A percentile compares a stretch with the other conserved stretches of the same genome.
These are phyloP conservation scores for Primulina huaijiensis DNA, from an alignment of 257 asterid species.

Conservation along the genomic window DNA sequence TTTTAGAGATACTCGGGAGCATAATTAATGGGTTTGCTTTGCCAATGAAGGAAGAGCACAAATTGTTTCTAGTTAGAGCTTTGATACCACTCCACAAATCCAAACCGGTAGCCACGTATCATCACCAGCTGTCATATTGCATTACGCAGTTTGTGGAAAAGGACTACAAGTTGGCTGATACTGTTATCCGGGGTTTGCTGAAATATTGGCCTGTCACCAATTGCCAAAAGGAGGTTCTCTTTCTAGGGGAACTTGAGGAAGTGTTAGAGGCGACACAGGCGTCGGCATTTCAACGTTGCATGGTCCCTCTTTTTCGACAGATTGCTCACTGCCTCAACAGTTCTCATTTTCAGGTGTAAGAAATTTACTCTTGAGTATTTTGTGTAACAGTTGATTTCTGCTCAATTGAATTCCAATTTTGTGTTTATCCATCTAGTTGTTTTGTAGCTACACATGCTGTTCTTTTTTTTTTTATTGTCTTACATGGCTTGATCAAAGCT, in stretches of 20 bases:
- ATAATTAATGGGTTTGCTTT: conserved; percentile 25
- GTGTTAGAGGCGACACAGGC: conserved; percentile 25
- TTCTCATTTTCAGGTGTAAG: conserved; percentile 26
- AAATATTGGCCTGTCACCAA: conserved; percentile 34
- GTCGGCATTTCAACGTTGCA: conserved; percentile 23
- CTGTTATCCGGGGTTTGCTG: conserved; percentile 30
- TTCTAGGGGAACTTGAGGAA: conserved; percentile 28
- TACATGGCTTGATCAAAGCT: conserved; percentile 5
- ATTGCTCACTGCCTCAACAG: conserved; percentile 25
- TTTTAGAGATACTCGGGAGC: conserved; percentile 27
- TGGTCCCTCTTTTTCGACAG: conserved; percentile 23
- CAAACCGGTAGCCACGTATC: conserved; percentile 20
- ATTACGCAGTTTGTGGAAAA: conserved; percentile 30
- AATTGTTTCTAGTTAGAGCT: conserved; percentile 22
- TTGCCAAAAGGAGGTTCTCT: conserved; percentile 32
- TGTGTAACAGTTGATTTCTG: not conserved
- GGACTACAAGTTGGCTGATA: conserved; percentile 28
- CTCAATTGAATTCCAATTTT: not conserved
- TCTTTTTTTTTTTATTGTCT: not conserved
- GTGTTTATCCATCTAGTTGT: not conserved
- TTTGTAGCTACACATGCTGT: not conserved
- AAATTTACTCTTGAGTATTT: not conserved
- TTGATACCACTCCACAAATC: conserved; percentile 31
- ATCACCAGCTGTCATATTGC: conserved; percentile 31
- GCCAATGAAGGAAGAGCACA: conserved; percentile 31